Base-by-base conservation (phyloP, 2,329 filamentous ascomycete genomes). In the Penicillium sp. region DNA sequence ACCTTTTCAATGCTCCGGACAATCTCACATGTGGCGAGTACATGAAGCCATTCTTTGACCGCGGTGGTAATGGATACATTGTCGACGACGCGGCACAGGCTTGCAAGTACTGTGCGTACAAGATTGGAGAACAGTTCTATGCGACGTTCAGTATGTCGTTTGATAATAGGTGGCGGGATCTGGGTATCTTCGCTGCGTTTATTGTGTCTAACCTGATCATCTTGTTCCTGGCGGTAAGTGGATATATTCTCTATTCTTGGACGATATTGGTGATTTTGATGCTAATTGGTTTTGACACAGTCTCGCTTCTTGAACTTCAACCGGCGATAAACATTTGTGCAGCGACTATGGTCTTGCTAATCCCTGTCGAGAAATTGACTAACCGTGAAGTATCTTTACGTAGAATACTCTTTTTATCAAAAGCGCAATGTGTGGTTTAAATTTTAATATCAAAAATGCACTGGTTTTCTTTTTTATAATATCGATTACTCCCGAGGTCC, bases 51-150 rank as follows among this genome's bases (percentile, higher is more conserved):
- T 95, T 90, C 77, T 92, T 94, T 69, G 77, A 78, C 3, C 68
- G 67, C 3, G 87, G 89, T n/a, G 89, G 87, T 0, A 70, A 84
- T 0, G 91, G 91, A 0, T 95, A 95, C 66, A 72, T 96, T 3
- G 80, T 84, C 38, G 79, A 86, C 66, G 88, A 89, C 63, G 78
- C 80, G 1, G 90, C 89, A 0, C 82, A 77, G 47, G 76, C 80
- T 23, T 96, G 92, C 77, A 79, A 88, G 68, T 96, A 95, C 77
- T 96, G 92, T 70, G 89, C 91, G 0, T 95, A 86, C 77, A 86
- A 83, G 61, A 78, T 90, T 13, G 92, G 91, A 31, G 89, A 96
- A 63, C 81, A 96, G 76, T 96, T 93, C 69, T 95, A 90, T 70
- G 70, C 78, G 53, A 81, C 84, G 0, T 81, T 95, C 19, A 82